Evolutionary conservation across 495 filamentous ascomycete species (phyloP), one percentile per base, ranked within the genome.

Genomic region (Aspergillus nidulans): DNA sequence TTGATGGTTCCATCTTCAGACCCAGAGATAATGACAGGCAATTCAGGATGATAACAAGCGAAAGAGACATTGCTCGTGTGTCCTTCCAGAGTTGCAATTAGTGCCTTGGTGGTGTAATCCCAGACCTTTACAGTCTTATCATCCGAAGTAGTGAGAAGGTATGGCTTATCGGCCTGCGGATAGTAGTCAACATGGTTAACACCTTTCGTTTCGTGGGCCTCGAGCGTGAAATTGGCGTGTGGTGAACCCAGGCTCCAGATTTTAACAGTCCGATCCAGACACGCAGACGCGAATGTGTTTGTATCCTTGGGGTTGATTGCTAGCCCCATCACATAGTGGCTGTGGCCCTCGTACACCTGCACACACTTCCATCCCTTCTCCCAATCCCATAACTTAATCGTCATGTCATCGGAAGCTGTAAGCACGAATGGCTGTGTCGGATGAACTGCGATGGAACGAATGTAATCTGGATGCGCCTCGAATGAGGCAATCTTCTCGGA

Each of bases 221-320:
- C 94, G 16, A 98, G 77, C 19, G 94, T 96, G 70, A 92, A 96
- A 69, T 96, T 97, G 39, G 94, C 87, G 38, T 89, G 89, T 9
- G 80, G 74, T 3, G 91, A 95, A 20, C 94, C 94, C 62, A 98
- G 78, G 64, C 86, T 95, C 94, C 94, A 98, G 67, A 98, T 96
- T 80, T 98, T 98, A 55, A 98, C 92, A 3, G 91, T 95, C 55
- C 94, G 82, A 69, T 98, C 94, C 64, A 99, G 74, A 80, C 94
- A 99, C 9, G 94, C 95, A 3, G 90, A 95, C 26, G 94, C 94
- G 68, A 98, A 98, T 16, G 94, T 92, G 67, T 99, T 99, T 19
- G 95, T 97, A 62, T 97, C 94, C 70, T 97, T 99, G 15, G 94
- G 94, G 71, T 99, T 97, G 69, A 99, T 96, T n/a, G 95, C 85